These are phyloP conservation scores for Acanthamoeba lugdunensis DNA, from an alignment of 208 protist species.

Conservation along the genomic window DNA sequence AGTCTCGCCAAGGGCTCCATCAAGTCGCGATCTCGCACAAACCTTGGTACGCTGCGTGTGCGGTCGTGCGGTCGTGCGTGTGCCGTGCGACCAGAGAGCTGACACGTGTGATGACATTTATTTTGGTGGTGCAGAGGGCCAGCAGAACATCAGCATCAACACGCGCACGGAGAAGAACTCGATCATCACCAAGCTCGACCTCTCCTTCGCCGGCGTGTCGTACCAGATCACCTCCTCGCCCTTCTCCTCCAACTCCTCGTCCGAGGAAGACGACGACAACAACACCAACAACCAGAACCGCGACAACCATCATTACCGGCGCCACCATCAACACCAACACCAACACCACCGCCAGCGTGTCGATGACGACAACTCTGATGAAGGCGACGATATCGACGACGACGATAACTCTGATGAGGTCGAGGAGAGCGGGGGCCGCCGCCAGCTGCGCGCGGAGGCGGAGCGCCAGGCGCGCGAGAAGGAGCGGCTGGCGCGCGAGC, in stretches of 20 bases:
- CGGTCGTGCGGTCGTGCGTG: neutral
- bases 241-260: neutral
- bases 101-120: no score
- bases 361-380: neutral
- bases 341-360: neutral
- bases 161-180: conserved; percentile 60
- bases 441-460: neutral
- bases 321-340: neutral
- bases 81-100: neutral
- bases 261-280: neutral
- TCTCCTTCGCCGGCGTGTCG: conserved; percentile 42
- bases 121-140: neutral
- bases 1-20: neutral
- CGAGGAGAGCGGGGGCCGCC: neutral
- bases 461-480: neutral
- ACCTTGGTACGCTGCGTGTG: neutral
- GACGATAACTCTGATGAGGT: neutral
- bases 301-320: neutral
- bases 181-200: conserved; percentile 62
- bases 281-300: neutral
- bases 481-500: conserved; percentile 16
- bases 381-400: neutral
- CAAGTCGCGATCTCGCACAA: neutral
- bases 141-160: conserved; percentile 67
- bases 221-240: conserved; percentile 54